Conservation (phyloP, 805 yeast genomes). For the Wickerhamiella shivajii region DNA sequence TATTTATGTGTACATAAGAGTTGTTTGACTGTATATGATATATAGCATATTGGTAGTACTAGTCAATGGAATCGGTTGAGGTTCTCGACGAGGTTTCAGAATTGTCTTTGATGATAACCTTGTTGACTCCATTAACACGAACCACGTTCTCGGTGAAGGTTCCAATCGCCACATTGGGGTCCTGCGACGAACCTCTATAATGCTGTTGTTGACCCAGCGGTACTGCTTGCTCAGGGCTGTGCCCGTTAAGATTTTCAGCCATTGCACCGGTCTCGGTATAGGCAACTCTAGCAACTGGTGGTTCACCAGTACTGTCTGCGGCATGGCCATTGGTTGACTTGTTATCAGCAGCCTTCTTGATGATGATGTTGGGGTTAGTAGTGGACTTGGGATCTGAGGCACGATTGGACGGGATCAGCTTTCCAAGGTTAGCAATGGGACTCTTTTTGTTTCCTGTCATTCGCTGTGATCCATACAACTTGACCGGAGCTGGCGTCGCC, state of each 20-base stretch:
- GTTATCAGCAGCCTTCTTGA: slow-evolving; percentile 28
- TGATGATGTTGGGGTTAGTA: slow-evolving; percentile 46
- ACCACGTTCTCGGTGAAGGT: slow-evolving; percentile 71
- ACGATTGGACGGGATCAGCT: slow-evolving; percentile 29
- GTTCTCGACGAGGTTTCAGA: slow-evolving; percentile 2
- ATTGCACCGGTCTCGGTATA: slow-evolving; percentile 15
- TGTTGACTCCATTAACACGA: slow-evolving; percentile 70
- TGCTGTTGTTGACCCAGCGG: too few species aligned
- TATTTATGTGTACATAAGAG: slow-evolving; percentile 1
- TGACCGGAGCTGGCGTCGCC: slow-evolving; percentile 28
- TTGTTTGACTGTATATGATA: too few species aligned
- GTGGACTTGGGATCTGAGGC: slow-evolving; percentile 57
- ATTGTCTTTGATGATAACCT: slow-evolving; percentile 52
- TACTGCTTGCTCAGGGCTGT: neutral
- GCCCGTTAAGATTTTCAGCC: slow-evolving; percentile 8
- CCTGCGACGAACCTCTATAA: neutral
- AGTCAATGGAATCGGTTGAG: too few species aligned
- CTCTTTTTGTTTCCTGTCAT: too few species aligned
- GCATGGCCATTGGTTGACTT: neutral
- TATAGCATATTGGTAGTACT: too few species aligned
- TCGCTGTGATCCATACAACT: slow-evolving; percentile 6
- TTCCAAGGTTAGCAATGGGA: slow-evolving; percentile 8
- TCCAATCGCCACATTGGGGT: slow-evolving; percentile 25
- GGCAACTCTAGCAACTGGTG: slow-evolving; percentile 5
- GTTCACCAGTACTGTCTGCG: slow-evolving; percentile 5